Conservation (phyloP, 202 grass and related monocot species). For the Cymbopogon flexuosus region DNA sequence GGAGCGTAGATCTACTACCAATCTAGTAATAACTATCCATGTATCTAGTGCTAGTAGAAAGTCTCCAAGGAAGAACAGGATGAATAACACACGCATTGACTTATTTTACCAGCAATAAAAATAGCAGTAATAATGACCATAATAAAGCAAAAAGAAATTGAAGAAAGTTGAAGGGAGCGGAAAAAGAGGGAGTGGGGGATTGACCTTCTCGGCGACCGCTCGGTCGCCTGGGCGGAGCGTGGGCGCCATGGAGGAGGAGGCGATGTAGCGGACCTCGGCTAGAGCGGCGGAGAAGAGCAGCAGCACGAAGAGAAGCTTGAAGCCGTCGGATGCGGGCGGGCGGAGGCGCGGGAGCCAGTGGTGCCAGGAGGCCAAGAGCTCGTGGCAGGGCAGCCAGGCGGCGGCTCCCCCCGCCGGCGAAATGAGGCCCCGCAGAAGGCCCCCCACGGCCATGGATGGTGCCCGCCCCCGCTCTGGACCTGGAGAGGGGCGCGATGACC, state of each 20-base stretch:
- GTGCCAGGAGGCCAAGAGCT: constrained; percentile 31
- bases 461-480: too few species aligned
- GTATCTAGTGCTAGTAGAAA: too few species aligned
- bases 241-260: constrained; percentile 56
- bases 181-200: too few species aligned
- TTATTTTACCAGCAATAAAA: not conserved
- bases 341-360: constrained; percentile 32
- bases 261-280: constrained; percentile 54
- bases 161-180: too few species aligned
- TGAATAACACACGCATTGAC: not conserved
- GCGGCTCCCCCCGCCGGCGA: constrained; percentile 8
- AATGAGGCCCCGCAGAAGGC: constrained; percentile 32
- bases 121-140: too few species aligned
- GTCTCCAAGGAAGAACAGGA: too few species aligned
- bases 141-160: too few species aligned
- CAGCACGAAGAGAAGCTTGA: constrained; percentile 47
- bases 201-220: constrained; percentile 37
- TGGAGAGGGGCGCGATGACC: not conserved
- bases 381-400: constrained; percentile 47
- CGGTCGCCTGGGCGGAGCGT: constrained; percentile 43
- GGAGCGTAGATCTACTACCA: not conserved
- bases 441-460: not conserved
- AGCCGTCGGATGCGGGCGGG: constrained; percentile 29
- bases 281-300: constrained; percentile 45
- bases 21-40: not conserved